A percentile compares a stretch with the other conserved stretches of the same genome.
phyloP scores from a whole-genome alignment of 257 asterid genomes.

The Echium plantagineum region DNA sequence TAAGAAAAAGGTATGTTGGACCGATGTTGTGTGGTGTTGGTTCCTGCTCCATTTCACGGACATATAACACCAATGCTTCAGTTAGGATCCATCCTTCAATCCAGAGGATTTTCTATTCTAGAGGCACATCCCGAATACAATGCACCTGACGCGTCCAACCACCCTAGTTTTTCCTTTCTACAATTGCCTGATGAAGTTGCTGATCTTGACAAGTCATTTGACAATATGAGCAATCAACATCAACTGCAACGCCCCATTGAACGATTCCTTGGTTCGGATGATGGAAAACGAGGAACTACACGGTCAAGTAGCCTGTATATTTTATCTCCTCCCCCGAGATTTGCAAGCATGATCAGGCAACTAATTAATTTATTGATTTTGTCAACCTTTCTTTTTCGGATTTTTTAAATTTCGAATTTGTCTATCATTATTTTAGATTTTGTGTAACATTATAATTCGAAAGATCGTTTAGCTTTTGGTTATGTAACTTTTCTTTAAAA shows the following conservation, averaged over 20 bases:
- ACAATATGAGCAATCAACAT: background rate
- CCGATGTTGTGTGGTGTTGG: slow-evolving; percentile 8
- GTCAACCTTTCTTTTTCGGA: too few species aligned
- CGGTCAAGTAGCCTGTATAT: slow-evolving; percentile 19
- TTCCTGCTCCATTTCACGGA: slow-evolving; percentile 19
- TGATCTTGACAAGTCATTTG: background rate
- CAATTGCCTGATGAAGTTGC: background rate
- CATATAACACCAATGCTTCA: slow-evolving; percentile 28
- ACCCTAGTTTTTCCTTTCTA: slow-evolving; percentile 11
- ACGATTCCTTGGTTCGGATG: slow-evolving; percentile 17
- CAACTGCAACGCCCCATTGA: slow-evolving; percentile 25
- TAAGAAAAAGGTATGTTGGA: background rate
- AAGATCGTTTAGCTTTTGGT: too few species aligned
- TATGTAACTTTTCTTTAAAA: too few species aligned
- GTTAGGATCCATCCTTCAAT: slow-evolving; percentile 15
- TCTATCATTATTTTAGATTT: too few species aligned
- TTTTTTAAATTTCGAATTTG: too few species aligned
- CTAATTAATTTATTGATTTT: too few species aligned
- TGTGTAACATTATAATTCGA: too few species aligned
- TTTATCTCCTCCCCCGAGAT: too few species aligned
- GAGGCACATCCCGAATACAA: slow-evolving; percentile 11
- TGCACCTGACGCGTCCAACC: slow-evolving; percentile 7
- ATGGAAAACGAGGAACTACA: slow-evolving; percentile 8
- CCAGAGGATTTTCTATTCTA: slow-evolving; percentile 14
- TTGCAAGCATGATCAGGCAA: too few species aligned